phyloP scores from a whole-genome alignment of 2,329 filamentous ascomycete species.

The Penicillium sp. region DNA sequence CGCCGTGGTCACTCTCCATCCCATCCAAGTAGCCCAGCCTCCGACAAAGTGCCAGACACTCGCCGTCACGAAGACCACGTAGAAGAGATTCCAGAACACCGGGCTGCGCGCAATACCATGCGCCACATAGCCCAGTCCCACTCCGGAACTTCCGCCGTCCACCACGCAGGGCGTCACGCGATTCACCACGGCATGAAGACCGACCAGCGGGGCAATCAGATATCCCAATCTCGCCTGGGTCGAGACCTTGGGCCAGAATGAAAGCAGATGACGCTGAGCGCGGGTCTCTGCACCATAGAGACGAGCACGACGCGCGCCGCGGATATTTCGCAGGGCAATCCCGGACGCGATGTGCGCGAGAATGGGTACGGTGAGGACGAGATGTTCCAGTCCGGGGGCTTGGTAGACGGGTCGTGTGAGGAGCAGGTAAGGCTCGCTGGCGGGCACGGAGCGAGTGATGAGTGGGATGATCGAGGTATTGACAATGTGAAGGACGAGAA shows the following conservation, averaged over 20 bases:
- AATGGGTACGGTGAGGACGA: slow-evolving; percentile 71
- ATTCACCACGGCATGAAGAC: slow-evolving; percentile 69
- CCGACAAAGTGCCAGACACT: slow-evolving; percentile 75
- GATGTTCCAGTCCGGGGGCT: slow-evolving; percentile 69
- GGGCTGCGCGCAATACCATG: slow-evolving; percentile 77
- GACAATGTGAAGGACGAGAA: slow-evolving; percentile 68
- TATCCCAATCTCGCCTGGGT: slow-evolving; percentile 70
- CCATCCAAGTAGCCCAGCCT: slow-evolving; percentile 79
- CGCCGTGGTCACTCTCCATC: slow-evolving; percentile 41
- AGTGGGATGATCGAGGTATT: slow-evolving; percentile 80
- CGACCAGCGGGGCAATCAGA: slow-evolving; percentile 57
- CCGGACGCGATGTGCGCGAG: slow-evolving; percentile 71
- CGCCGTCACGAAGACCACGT: slow-evolving; percentile 59
- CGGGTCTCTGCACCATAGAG: slow-evolving; percentile 67
- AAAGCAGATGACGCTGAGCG: slow-evolving; percentile 41
- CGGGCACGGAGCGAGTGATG: slow-evolving; percentile 62
- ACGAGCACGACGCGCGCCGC: slow-evolving; percentile 62
- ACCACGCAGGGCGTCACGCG: slow-evolving; percentile 66
- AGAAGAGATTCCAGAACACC: slow-evolving; percentile 60
- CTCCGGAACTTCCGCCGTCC: slow-evolving; percentile 79
- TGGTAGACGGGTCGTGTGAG: slow-evolving; percentile 91
- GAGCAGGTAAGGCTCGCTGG: slow-evolving; percentile 78
- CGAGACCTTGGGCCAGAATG: slow-evolving; percentile 64
- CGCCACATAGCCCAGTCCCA: slow-evolving; percentile 74
- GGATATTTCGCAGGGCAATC: slow-evolving; percentile 67